phyloP scores from a whole-genome alignment of 768 basidiomycete species.

The Daedaleopsis nitida region DNA sequence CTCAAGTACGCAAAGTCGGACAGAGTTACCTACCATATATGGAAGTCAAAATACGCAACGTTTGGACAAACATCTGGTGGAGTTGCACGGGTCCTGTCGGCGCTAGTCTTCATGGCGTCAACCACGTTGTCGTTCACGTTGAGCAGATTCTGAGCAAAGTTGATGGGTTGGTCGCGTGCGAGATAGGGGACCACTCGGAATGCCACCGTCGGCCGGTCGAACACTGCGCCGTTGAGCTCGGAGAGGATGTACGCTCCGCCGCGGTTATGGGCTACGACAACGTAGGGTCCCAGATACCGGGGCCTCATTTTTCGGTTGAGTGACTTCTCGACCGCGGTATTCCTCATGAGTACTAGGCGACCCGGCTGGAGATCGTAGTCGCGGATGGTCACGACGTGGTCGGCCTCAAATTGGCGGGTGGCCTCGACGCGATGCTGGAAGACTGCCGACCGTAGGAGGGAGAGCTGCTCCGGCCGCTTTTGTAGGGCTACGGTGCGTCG shows the following conservation, averaged over 20 bases:
- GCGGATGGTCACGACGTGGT: constrained; percentile 1
- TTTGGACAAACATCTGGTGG: too few relatives aligned
- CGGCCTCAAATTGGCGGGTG: background rate
- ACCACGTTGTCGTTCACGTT: too few relatives aligned
- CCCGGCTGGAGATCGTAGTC: constrained; percentile 29
- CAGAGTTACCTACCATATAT: too few relatives aligned
- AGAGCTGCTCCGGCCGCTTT: constrained; percentile 7
- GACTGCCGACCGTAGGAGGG: constrained; percentile 6
- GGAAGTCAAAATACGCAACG: too few relatives aligned
- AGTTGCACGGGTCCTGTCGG: too few relatives aligned
- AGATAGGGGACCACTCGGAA: constrained; percentile 25
- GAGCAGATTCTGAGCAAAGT: background rate
- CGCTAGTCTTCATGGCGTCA: too few relatives aligned
- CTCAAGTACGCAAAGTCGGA: too few relatives aligned
- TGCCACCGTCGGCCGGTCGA: constrained; percentile 6
- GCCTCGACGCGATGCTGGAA: background rate
- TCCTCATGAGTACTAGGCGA: constrained; percentile 25
- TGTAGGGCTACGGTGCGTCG: constrained; percentile 10
- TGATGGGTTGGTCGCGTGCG: background rate
- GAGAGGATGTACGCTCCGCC: constrained; percentile 19
- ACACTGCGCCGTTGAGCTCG: constrained; percentile 25
- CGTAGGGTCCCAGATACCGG: constrained; percentile 22
- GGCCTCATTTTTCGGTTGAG: constrained; percentile 25
- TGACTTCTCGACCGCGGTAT: constrained; percentile 24
- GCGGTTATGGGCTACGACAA: constrained; percentile 14